Evolutionary conservation across 163 green algal genomes (phyloP).

Genomic region (Chlorella variabilis): DNA sequence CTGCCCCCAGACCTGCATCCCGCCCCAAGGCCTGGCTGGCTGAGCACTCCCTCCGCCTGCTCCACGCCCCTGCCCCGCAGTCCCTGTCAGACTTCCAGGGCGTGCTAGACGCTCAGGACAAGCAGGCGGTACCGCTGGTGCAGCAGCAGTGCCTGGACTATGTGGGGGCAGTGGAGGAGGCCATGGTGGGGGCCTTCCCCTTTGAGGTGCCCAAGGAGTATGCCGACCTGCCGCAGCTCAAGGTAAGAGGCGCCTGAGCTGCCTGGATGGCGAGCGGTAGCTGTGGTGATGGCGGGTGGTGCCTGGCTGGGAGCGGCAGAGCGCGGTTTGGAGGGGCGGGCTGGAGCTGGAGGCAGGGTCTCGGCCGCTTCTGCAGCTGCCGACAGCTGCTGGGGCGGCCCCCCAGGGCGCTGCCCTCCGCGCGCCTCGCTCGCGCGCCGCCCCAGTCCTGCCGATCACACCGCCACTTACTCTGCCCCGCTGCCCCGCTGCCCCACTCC

Average conservation of each 20-base stretch:
- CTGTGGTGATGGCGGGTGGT: not conserved
- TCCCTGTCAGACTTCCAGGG: slow-evolving; percentile 66
- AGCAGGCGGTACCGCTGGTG: slow-evolving; percentile 85
- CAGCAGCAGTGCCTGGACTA: slow-evolving; percentile 83
- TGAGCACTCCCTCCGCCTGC: no score
- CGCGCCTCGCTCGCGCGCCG: no score
- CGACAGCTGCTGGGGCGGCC: no score
- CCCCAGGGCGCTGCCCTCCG: no score
- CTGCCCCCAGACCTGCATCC: no score
- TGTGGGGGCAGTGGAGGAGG: slow-evolving; percentile 89
- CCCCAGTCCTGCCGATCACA: no score
- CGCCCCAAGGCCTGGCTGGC: no score
- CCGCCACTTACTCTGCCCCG: not conserved
- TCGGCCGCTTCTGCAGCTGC: no score
- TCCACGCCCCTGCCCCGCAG: no score
- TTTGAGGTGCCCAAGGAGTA: slow-evolving; percentile 94
- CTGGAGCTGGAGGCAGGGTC: no score
- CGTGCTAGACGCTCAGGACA: slow-evolving; percentile 79
- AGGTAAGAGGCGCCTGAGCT: slow-evolving; percentile 57
- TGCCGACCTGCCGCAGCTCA: slow-evolving; percentile 89
- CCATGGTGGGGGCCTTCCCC: slow-evolving; percentile 95
- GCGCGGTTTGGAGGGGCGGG: no score
- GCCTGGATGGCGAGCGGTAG: not conserved
- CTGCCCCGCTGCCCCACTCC: not conserved
- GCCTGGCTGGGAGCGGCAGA: no score